phyloP scores from a whole-genome alignment of 2,329 filamentous ascomycete genomes.

The Aureobasidium sp. region DNA sequence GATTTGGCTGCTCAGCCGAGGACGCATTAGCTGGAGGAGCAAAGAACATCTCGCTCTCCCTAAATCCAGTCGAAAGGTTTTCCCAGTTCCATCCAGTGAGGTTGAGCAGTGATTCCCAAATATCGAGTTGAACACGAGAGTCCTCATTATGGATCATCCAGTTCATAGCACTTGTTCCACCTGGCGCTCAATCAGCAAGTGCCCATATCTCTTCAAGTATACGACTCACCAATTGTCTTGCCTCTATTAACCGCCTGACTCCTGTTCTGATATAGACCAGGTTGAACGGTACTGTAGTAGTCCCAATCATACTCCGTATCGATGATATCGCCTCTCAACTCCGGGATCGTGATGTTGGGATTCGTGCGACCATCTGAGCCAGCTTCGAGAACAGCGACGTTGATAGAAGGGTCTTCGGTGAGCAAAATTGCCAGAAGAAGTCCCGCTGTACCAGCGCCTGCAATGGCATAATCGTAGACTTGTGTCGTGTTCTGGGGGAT shows the following conservation, averaged over 20 bases:
- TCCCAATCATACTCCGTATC: slow-evolving; percentile 22
- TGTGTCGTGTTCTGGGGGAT: slow-evolving; percentile 1
- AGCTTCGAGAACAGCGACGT: slow-evolving; percentile 22
- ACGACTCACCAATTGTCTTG: neutral
- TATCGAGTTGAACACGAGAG: slow-evolving; percentile 2
- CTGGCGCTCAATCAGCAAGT: neutral
- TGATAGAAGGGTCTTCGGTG: slow-evolving; percentile 15
- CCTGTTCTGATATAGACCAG: neutral
- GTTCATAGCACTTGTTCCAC: slow-evolving; percentile 1
- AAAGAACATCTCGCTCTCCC: slow-evolving; percentile 1
- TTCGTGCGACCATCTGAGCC: slow-evolving; percentile 14
- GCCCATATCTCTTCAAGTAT: rapidly evolving
- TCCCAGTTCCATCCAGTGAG: slow-evolving; percentile 9
- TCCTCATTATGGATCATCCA: slow-evolving; percentile 8
- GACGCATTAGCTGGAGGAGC: neutral
- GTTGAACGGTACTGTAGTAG: slow-evolving; percentile 20
- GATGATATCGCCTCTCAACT: slow-evolving; percentile 15
- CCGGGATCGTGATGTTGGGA: slow-evolving; percentile 12
- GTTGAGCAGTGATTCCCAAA: slow-evolving; percentile 6
- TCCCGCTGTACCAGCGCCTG: slow-evolving; percentile 20
- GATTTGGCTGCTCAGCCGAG: neutral
- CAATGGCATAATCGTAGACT: slow-evolving; percentile 20
- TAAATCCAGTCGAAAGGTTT: neutral
- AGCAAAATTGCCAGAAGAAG: slow-evolving; percentile 19
- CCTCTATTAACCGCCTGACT: neutral